A percentile compares a stretch with the other conserved stretches of the same genome.
Conservation (phyloP, 768 basidiomycete genomes). For the Mycena haematopus region DNA sequence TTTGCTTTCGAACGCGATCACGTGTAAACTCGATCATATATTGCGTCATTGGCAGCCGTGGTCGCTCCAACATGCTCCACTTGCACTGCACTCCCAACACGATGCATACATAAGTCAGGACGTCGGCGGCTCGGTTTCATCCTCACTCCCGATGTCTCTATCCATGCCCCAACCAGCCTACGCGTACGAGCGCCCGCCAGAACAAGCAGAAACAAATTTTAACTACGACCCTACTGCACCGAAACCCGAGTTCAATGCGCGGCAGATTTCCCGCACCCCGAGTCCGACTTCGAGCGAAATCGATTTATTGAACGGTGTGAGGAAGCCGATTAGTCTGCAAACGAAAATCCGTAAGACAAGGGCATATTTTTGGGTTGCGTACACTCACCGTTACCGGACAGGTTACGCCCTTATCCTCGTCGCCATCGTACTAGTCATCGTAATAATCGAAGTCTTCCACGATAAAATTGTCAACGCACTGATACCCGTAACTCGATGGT, state of each 20-base stretch:
- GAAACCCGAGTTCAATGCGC: neutral
- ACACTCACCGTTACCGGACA: neutral
- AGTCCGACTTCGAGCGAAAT: constrained; percentile 31
- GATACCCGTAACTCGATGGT: constrained; percentile 46
- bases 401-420: constrained; percentile 23
- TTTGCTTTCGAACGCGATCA: too few species aligned
- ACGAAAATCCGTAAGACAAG: constrained; percentile 1
- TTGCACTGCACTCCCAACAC: too few species aligned
- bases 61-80: too few species aligned
- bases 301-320: constrained; percentile 14
- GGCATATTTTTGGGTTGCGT: too few species aligned
- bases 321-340: neutral
- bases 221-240: too few species aligned
- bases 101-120: too few species aligned
- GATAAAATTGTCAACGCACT: constrained; percentile 49
- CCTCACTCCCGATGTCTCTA: neutral
- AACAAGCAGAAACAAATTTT: too few species aligned
- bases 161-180: constrained; percentile 4
- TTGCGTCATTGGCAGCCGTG: too few species aligned
- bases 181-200: neutral
- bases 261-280: constrained; percentile 24
- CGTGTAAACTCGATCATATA: too few species aligned
- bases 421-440: constrained; percentile 36
- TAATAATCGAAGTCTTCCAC: constrained; percentile 42
- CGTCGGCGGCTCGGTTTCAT: too few species aligned